Percentiles rank a stretch among this genome's conserved stretches.
Evolutionary conservation across 139 green algal species (phyloP).

Genomic region (Micromonas pusilla): DNA sequence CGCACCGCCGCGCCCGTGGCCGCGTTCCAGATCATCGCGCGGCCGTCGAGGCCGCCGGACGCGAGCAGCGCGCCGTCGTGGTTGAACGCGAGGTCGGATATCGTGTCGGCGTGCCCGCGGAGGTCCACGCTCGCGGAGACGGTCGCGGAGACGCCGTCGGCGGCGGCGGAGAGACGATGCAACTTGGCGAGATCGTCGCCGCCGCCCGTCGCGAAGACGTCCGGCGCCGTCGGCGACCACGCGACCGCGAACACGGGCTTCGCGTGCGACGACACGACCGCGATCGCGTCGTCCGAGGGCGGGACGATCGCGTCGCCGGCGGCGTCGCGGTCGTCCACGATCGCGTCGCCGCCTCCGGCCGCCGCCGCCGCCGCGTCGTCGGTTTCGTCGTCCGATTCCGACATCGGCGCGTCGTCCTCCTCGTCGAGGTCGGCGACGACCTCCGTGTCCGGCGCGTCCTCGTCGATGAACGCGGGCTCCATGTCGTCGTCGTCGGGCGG

Average conservation of each 20-base stretch:
- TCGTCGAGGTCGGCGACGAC: conserved; percentile 1
- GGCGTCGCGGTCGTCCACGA: conserved; percentile 8
- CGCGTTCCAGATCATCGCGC: conserved; percentile 58
- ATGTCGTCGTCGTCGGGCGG: neutral
- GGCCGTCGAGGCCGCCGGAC: conserved; percentile 77
- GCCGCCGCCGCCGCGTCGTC: neutral
- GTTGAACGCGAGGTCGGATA: conserved; percentile 71
- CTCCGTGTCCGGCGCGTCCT: neutral
- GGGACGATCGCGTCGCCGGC: neutral
- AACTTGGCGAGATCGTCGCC: conserved; percentile 36
- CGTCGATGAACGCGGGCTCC: neutral
- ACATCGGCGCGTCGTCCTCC: conserved; percentile 18
- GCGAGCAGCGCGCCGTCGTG: conserved; percentile 62
- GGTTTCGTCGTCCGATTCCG: neutral
- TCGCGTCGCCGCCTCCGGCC: neutral
- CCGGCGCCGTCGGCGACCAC: neutral
- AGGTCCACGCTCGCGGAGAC: neutral
- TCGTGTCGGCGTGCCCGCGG: conserved; percentile 74
- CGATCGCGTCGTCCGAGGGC: neutral
- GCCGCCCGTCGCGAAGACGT: conserved; percentile 17
- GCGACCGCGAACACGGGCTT: neutral
- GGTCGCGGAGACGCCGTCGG: conserved; percentile 18
- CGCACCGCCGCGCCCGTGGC: conserved; percentile 38
- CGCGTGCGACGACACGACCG: neutral
- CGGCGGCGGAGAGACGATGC: conserved; percentile 27